These are phyloP conservation scores for Trichoderma sp. DNA, from an alignment of 2,329 filamentous ascomycete genomes.

Conservation along the genomic window DNA sequence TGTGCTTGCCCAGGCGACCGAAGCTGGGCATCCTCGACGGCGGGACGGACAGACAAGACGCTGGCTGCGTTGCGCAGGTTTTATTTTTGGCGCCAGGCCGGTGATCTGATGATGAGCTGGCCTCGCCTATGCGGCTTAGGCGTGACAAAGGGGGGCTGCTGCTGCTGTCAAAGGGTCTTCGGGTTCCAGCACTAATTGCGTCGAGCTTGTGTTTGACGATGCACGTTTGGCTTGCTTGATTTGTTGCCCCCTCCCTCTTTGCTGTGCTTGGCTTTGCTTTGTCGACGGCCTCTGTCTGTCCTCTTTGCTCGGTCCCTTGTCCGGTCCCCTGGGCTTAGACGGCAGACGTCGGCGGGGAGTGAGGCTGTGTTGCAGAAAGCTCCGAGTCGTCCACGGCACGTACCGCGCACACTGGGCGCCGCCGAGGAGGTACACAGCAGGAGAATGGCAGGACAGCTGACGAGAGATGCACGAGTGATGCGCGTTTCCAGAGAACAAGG, in stretches of 20 bases:
- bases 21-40: conserved; percentile 42
- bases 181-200: neutral
- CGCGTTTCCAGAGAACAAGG: neutral
- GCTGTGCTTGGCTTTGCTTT: neutral
- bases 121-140: conserved; percentile 10
- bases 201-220: neutral
- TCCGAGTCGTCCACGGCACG: neutral
- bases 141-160: neutral
- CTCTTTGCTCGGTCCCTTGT: neutral
- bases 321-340: conserved; percentile 12
- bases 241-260: neutral
- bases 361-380: conserved; percentile 17
- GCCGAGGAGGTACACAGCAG: neutral
- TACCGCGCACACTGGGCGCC: neutral
- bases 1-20: conserved; percentile 57
- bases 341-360: conserved; percentile 12
- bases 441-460: neutral
- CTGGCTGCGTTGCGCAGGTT: conserved; percentile 5
- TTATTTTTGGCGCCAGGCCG: conserved; percentile 22
- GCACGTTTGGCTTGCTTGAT: neutral
- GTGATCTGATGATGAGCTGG: conserved; percentile 6
- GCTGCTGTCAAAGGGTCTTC: neutral
- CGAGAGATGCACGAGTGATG: neutral
- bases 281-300: neutral
- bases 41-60: neutral